Evolutionary conservation across 2,329 filamentous ascomycete species (phyloP), one percentile per base, ranked within the genome.

Genomic region (Fulvia fulva): DNA sequence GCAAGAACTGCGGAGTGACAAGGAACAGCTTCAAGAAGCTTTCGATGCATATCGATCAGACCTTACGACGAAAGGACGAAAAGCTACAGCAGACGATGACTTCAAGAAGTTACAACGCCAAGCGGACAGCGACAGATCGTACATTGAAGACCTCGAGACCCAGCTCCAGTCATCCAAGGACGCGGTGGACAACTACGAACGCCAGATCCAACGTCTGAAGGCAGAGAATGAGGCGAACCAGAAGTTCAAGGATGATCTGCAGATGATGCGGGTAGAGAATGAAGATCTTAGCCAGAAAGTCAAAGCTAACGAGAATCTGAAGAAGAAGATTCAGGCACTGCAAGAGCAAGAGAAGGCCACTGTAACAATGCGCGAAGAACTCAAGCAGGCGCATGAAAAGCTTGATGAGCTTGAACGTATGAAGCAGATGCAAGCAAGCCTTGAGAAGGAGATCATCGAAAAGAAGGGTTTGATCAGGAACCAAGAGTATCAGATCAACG

Each of bases 261-360:
- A 81, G 62, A 69, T 80, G 25, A 67, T 80, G 47, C 71, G 73
- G 53, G 75, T 77, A 0, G 79, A 81, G 67, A 74, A 79, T 30
- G 78, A 80, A 55, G 79, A 81, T 53, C 70, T 81, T 22, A 71
- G 68, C 30, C 77, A 80, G 59, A 79, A 77, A 59, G 73, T 77
- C 25, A 79, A 79, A 58, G 78, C 78, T 22, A 80, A 79, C 57
- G 79, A 81, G 64, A 81, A 81, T 57, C 73, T 81, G 22, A 79
- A 77, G 66, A 81, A 80, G 73, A 81, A 81, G 70, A 80, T 81
- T 28, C 77, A 80, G 60, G 71, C 76, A 3, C 66, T 81, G 44
- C 76, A 78, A 44, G 78, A 80, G 52, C 75, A 79, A 58, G 76
- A 78, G 21, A 78, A 77, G 57, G 71, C 70, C 11, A 71, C 77